A percentile compares a stretch with the other conserved stretches of the same genome.
These are phyloP conservation scores for Fraxinus greggii DNA, from an alignment of 305 asterid species.

Conservation along the genomic window DNA sequence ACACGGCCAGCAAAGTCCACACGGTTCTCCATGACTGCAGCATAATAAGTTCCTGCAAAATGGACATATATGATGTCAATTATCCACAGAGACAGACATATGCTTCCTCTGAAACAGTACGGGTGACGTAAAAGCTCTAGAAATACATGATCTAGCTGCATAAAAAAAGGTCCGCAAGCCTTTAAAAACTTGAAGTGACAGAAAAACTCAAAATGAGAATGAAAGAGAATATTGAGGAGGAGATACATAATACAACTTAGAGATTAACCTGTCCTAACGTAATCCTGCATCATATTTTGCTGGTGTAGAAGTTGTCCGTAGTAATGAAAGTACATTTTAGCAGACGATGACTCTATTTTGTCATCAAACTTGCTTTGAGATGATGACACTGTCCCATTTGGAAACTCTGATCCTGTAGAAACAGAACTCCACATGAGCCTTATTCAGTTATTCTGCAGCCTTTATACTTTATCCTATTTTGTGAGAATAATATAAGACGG, in stretches of 20 bases:
- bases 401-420: conserved; percentile 54
- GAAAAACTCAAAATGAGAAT: conserved; percentile 11
- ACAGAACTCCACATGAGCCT: conserved; percentile 19
- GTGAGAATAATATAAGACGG: background rate
- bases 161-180: conserved; percentile 11
- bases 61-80: conserved; percentile 29
- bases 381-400: conserved; percentile 55
- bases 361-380: conserved; percentile 80
- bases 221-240: conserved; percentile 14
- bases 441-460: background rate
- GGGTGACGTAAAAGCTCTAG: conserved; percentile 7
- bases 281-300: conserved; percentile 99
- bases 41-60: conserved; percentile 84
- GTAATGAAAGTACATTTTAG: conserved; percentile 97
- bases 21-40: conserved; percentile 96
- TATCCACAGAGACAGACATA: conserved; percentile 15
- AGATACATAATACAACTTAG: conserved; percentile 23
- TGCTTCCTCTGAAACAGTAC: conserved; percentile 1
- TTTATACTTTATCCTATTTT: background rate
- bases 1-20: conserved; percentile 69
- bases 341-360: conserved; percentile 93
- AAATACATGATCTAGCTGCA: background rate
- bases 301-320: conserved; percentile 96
- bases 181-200: conserved; percentile 7
- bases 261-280: conserved; percentile 91